Evolutionary conservation across 768 basidiomycete genomes (phyloP).

Genomic region (Tricholoma sp.): DNA sequence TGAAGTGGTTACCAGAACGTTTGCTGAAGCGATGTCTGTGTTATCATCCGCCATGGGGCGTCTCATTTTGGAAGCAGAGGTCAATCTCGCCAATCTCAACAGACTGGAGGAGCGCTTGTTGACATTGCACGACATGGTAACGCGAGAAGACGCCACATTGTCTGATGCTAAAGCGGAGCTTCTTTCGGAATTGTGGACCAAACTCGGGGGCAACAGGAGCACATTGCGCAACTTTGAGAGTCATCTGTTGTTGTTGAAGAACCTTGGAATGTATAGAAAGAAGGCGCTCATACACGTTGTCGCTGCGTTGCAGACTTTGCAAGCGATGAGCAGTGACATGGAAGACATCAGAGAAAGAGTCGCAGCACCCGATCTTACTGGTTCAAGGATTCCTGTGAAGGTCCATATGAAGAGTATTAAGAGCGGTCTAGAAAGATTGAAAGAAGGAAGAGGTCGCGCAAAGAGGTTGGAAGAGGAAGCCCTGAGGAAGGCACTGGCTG

Average conservation of each 20-base stretch:
- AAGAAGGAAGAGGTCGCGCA: conserved; percentile 51
- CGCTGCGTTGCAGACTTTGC: conserved; percentile 55
- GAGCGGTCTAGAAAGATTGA: conserved; percentile 56
- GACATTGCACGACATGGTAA: conserved; percentile 52
- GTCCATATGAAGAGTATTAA: conserved; percentile 75
- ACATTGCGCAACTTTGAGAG: conserved; percentile 44
- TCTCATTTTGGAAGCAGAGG: conserved; percentile 65
- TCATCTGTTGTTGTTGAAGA: conserved; percentile 49
- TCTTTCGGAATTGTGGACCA: conserved; percentile 66
- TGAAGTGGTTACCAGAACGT: conserved; percentile 47
- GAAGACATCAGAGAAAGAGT: conserved; percentile 73
- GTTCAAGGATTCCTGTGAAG: conserved; percentile 57
- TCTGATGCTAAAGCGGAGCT: conserved; percentile 44
- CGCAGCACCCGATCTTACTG: conserved; percentile 59
- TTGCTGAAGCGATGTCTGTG: conserved; percentile 58
- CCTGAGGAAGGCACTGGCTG: conserved; percentile 24
- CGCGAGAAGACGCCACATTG: conserved; percentile 50
- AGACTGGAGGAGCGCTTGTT: conserved; percentile 57
- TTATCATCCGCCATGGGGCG: conserved; percentile 47
- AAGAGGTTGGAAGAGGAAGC: conserved; percentile 40
- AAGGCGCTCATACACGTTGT: conserved; percentile 64
- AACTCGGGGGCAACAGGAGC: conserved; percentile 54
- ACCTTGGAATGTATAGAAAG: conserved; percentile 52
- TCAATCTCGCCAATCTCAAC: conserved; percentile 50
- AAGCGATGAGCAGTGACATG: conserved; percentile 66